Evolutionary conservation across 2,329 filamentous ascomycete genomes (phyloP).

Genomic region (Sarocladium brachiariae): DNA sequence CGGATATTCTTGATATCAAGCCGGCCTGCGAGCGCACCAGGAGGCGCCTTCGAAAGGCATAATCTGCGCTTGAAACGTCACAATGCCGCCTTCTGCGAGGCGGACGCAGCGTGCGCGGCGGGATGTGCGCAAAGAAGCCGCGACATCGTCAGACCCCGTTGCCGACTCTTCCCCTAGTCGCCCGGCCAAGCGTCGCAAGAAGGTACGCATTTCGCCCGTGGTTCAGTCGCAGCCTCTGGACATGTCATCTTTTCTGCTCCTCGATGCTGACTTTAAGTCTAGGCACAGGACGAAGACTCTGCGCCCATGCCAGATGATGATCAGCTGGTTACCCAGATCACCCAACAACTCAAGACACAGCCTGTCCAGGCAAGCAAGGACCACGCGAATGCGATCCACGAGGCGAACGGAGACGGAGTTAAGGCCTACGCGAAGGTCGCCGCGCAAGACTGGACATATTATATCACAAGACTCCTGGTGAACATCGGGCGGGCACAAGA

Average conservation of each 20-base stretch:
- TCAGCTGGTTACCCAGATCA: conserved; percentile 48
- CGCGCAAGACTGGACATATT: conserved; percentile 78
- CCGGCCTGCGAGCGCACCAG: neutral
- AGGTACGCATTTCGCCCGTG: conserved; percentile 39
- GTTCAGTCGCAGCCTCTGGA: conserved; percentile 11
- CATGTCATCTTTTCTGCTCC: conserved; percentile 8
- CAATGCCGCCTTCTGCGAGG: conserved; percentile 32
- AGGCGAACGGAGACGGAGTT: conserved; percentile 54
- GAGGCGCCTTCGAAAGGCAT: neutral
- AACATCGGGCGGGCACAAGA: conserved; percentile 69
- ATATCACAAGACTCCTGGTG: conserved; percentile 67
- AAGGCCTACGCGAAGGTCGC: conserved; percentile 78
- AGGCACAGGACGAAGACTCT: conserved; percentile 32
- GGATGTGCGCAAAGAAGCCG: conserved; percentile 31
- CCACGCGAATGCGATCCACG: conserved; percentile 57
- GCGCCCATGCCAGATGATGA: conserved; percentile 44
- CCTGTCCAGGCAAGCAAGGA: conserved; percentile 54
- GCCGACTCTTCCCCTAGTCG: conserved; percentile 53
- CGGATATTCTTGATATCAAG: neutral
- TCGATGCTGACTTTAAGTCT: conserved; percentile 10
- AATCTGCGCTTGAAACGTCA: neutral
- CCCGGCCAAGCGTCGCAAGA: conserved; percentile 59
- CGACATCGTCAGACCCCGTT: conserved; percentile 28
- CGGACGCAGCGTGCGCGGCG: conserved; percentile 30
- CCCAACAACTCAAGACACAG: conserved; percentile 42